Base-by-base conservation (phyloP, 352 stramenopile species). In the Globisporangium abappressorium region DNA sequence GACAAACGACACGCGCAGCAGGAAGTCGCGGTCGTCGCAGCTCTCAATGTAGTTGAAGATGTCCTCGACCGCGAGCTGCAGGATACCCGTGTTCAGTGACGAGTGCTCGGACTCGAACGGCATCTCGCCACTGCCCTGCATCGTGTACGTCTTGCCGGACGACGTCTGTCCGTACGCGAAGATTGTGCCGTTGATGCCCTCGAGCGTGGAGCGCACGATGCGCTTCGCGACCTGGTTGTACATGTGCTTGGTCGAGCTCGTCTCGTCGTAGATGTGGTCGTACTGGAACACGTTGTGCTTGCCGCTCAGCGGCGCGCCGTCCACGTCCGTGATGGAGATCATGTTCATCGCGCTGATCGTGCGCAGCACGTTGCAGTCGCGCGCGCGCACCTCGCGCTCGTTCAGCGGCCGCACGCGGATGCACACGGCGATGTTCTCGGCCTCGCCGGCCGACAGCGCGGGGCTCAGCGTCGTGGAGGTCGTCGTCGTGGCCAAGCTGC, bases 161-260 rank as follows among this genome's bases (percentile, higher is more conserved):
- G 84, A 97, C 41, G 97, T 99, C 83, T 99, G 96, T 14, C 97
- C 97, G 77, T 99, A 99, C 12, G 96, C 94, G 81, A 99, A 99
- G 66, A 99, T 90, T 38, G 84, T 93, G 24, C 87, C 87, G 72
- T 95, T 94, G 72, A 94, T 93, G 36, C 85, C 85, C 47, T 78
- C 64, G 26, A 94, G 69, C 38, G 84, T 78, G n/a, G 84, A 94
- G 46, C 62, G 73, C 51, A 94, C 85, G 70, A 94, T 94, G 70
- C 85, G 83, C 46, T 85, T 70, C 20, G 81, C 87, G 34, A 85
- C 82, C 59, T 76, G 65, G 30, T 70, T 65, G 72, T 94, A 94
- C 67, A 94, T 90, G 64, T 62, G 69, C 56, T 63, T 65, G 56
- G 85, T 85, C 53, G 80, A 74, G 41, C 80, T 79, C 30, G 9